Base-by-base conservation (phyloP, 305 asterid genomes). In the Fraxinus paxiana region DNA sequence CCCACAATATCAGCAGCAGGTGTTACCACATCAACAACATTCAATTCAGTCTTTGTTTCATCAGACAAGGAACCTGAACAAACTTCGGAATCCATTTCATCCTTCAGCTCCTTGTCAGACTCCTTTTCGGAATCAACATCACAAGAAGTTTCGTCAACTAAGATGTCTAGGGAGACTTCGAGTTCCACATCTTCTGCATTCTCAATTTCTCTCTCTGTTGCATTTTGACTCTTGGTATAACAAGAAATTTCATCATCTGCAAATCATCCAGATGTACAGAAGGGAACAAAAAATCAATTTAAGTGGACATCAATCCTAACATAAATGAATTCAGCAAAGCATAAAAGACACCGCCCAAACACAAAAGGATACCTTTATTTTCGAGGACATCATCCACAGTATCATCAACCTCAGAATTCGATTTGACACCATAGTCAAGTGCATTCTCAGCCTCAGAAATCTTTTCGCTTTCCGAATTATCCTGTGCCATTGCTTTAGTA, bases 401-500 rank as follows among this genome's bases (percentile, higher is more conserved):
- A 37, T 24, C 33, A 6, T 79, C 56, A 67, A 30, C 83, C 51
- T 77, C 59, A 13, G 59, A 46, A 13, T 46, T 59, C 48, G 63
- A 10, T 41, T 73, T 77, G 20, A 46, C 18, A 6, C 33, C 71
- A 51, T 73, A 17, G 51, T 73, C 85, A 65, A 75, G 34, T 67
- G 24, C 17, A 48, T 79, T 38, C 78, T 87, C 84, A 46, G 54
- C 33, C 69, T 84, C 87, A 75, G 74, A 73, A 10, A 12, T 67
- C 10, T 30, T 33, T 67, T 30, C 43, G 43, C 59, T 31, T 18
- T 80, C 84, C 15, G 46, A 79, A 48, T 24, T 38, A 81, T 82
- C 85, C 80, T 73, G 87, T 83, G 79, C 22, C 37, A 48, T 80
- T 77, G 54, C 61, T 48, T 43, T 76, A 74, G 75, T 65, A 37